Evolutionary conservation across 2,329 filamentous ascomycete species (phyloP).

Genomic region (Ophiostoma himal-ulmi): DNA sequence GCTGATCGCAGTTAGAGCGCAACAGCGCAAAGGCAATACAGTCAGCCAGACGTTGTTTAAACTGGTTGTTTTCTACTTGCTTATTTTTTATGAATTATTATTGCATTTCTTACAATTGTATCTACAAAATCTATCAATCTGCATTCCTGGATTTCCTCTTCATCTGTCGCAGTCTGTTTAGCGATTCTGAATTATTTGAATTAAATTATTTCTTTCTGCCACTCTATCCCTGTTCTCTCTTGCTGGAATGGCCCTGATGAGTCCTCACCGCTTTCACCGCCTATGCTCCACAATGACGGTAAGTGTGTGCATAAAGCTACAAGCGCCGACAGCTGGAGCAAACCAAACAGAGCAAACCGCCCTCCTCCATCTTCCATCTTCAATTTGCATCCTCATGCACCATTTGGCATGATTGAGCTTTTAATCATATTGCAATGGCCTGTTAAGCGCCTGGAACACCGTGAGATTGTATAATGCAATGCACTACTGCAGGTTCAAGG

Average conservation of each 20-base stretch:
- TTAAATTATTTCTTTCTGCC: not conserved
- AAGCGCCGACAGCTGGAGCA: conserved; percentile 20
- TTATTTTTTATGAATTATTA: not conserved
- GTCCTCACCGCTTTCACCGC: conserved; percentile 23
- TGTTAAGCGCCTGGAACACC: not conserved
- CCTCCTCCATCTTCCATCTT: not conserved
- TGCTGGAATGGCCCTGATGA: not conserved
- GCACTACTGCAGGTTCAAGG: not conserved
- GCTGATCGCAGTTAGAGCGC: conserved; percentile 18
- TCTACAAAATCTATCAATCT: not conserved
- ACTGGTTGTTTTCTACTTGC: not conserved
- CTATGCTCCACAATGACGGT: conserved; percentile 20
- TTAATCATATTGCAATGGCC: not conserved
- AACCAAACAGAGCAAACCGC: not conserved
- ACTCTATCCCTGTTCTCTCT: not conserved
- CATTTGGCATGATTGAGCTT: not conserved
- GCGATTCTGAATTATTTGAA: not conserved
- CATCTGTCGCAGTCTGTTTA: not conserved
- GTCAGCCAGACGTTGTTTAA: not conserved
- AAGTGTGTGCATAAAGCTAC: conserved; percentile 16
- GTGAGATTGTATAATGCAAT: not conserved
- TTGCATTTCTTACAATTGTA: not conserved
- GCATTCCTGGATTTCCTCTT: not conserved
- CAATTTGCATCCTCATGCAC: not conserved
- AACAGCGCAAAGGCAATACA: conserved; percentile 3